Percentiles rank a stretch among this genome's conserved stretches.
Evolutionary conservation across 1,139 yeast species (phyloP).

Genomic region (Geotrichum carabidarum): DNA sequence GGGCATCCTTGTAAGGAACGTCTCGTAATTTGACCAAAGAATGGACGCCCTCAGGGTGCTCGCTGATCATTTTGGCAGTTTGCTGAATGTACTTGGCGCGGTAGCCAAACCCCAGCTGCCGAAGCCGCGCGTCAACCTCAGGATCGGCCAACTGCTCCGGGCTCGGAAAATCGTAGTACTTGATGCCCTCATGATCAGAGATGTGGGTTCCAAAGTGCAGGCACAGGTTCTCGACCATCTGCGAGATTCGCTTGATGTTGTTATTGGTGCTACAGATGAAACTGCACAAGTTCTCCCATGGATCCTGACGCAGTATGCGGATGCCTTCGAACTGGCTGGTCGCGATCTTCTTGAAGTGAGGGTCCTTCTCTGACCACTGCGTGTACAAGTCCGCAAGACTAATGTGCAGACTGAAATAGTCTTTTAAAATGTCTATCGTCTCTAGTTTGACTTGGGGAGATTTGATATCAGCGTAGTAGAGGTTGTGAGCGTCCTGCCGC

Average conservation of each 20-base stretch:
- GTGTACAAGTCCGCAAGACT: constrained; percentile 50
- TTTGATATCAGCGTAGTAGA: constrained; percentile 34
- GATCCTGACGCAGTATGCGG: constrained; percentile 82
- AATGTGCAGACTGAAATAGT: constrained; percentile 65
- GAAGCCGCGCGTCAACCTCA: constrained; percentile 42
- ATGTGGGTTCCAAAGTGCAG: constrained; percentile 62
- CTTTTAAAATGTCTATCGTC: constrained; percentile 46
- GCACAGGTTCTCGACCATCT: constrained; percentile 84
- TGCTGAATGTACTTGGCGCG: constrained; percentile 81
- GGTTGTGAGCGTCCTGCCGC: constrained; percentile 32
- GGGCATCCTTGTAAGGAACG: constrained; percentile 52
- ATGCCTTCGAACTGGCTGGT: constrained; percentile 55
- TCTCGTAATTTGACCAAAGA: constrained; percentile 37
- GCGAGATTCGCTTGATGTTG: constrained; percentile 86
- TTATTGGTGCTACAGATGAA: constrained; percentile 96
- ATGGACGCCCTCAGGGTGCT: constrained; percentile 25
- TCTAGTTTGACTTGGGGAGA: constrained; percentile 17
- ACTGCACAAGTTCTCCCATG: constrained; percentile 89
- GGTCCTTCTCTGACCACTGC: constrained; percentile 59
- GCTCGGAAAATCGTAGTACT: constrained; percentile 70
- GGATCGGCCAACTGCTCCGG: constrained; percentile 49
- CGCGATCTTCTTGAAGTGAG: constrained; percentile 40
- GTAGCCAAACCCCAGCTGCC: constrained; percentile 80
- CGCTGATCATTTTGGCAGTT: constrained; percentile 56
- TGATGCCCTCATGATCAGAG: constrained; percentile 50